phyloP scores from a whole-genome alignment of 148 eudicot genomes.

The Oxyria digyna region DNA sequence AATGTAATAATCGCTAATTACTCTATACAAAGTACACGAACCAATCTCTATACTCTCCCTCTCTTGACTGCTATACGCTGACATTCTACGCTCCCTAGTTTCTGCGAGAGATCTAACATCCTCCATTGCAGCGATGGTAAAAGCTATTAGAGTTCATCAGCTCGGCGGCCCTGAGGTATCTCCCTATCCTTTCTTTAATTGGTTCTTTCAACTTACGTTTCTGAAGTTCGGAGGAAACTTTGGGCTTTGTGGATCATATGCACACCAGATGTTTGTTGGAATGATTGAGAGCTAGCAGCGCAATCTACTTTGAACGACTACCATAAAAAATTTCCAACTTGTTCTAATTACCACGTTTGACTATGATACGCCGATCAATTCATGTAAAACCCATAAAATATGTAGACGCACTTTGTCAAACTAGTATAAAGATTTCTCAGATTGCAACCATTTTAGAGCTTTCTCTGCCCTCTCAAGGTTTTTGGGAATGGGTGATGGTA shows the following conservation, averaged over 20 bases:
- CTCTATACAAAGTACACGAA: too few relatives aligned
- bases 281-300: neutral
- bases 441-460: neutral
- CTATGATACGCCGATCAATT: neutral
- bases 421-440: neutral
- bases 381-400: neutral
- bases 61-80: too few relatives aligned
- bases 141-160: constrained; percentile 63
- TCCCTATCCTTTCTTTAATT: neutral
- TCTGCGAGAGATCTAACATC: neutral
- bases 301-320: neutral
- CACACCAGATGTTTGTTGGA: neutral
- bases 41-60: too few relatives aligned
- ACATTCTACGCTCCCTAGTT: too few relatives aligned
- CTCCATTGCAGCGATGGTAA: constrained; percentile 35
- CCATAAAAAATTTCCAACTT: neutral
- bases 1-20: too few relatives aligned
- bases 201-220: neutral
- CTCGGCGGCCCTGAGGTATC: constrained; percentile 68
- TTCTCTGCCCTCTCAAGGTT: neutral
- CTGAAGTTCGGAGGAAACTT: neutral
- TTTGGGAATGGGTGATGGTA: neutral
- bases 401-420: neutral
- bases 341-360: neutral
- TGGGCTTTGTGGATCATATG: neutral